phyloP scores from a whole-genome alignment of 306 rosid species.

The Vigna unguiculata region DNA sequence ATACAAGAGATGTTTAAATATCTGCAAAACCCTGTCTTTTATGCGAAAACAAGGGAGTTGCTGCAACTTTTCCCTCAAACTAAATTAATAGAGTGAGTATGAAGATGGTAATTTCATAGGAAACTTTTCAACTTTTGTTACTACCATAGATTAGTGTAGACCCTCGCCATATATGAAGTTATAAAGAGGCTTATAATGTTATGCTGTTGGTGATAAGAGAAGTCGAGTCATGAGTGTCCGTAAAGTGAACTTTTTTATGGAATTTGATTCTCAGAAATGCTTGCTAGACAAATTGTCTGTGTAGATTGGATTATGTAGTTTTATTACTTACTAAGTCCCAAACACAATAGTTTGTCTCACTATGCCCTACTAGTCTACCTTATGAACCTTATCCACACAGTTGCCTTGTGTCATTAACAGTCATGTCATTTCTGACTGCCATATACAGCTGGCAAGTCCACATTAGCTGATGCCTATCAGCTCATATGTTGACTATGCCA shows the following conservation, averaged over 20 bases:
- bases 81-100: conserved; percentile 29
- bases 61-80: conserved; percentile 24
- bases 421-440: not conserved
- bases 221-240: not conserved
- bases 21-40: not conserved
- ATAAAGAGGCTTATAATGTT: conserved; percentile 21
- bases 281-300: not conserved
- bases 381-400: not conserved
- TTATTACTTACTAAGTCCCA: not conserved
- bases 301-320: not conserved
- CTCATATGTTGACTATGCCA: not conserved
- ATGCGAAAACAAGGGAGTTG: conserved; percentile 19
- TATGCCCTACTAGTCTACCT: not conserved
- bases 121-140: not conserved
- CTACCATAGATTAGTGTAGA: not conserved
- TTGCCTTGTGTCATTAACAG: not conserved
- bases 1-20: not conserved
- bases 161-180: not conserved
- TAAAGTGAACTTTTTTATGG: conserved; percentile 3
- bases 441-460: not conserved
- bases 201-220: conserved; percentile 8
- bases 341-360: not conserved
- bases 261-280: not conserved
- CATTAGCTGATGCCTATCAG: not conserved
- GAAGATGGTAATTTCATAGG: conserved; percentile 20